Evolutionary conservation across 768 basidiomycete genomes (phyloP), one percentile per base, ranked within the genome.

Genomic region (Kwoniella heveanensis): DNA sequence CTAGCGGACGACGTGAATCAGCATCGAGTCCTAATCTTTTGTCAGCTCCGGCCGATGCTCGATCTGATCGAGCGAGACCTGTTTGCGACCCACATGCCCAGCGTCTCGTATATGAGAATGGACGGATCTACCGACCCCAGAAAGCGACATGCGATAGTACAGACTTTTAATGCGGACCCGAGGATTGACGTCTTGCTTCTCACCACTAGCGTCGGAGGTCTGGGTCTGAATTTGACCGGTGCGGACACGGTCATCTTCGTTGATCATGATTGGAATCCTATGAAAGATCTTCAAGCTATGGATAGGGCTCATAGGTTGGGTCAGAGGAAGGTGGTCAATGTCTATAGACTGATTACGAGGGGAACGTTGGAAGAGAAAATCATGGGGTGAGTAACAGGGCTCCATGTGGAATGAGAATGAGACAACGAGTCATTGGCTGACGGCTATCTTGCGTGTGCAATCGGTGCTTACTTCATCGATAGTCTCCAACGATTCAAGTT

Each of bases 251-350:
- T 99, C 62, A 96, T 99, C 67, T 99, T 99, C 73, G 92, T 99
- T 56, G 96, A 99, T 78, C 96, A 99, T 73, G 96, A 99, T 79
- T 99, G 96, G 96, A 99, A 99, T 79, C 96, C 96, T 7, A 96
- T 95, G 93, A 98, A 98, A 80, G 96, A 99, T 82, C 82, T 98
- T 6, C 96, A 99, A 77, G 96, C 96, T 8, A 99, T 99, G 96
- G 96, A 99, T 77, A 86, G 96, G 62, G 96, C 96, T 1, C 96
- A 98, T 81, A 88, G 96, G 57, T 88, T 98, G 37, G 96, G 96
- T 6, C 96, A 99, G 82, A 98, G 96, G 84, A 92, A 93, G 80
- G 95, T 98, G 15, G 96, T 99, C 27, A 98, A 98, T 70, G 96
- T 99, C 5, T 99, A 99, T 82, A 89, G 96, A 17, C 82, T 99